Conservation (phyloP, 306 rosid genomes). For the Quercus gilva region DNA sequence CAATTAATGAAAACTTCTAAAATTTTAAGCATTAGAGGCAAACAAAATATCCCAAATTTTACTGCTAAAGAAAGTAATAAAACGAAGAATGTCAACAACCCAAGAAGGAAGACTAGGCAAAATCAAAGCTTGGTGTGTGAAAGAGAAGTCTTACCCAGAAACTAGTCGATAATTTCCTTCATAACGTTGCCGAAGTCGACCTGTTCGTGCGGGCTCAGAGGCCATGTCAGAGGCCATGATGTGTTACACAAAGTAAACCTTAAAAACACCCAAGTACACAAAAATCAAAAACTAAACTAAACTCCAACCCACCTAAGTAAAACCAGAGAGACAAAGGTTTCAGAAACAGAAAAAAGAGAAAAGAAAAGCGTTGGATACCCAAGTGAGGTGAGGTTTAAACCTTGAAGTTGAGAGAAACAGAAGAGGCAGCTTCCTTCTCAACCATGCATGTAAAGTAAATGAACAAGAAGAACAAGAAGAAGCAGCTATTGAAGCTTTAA, state of each 20-base stretch:
- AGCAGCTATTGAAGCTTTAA: neutral
- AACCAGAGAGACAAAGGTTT: neutral
- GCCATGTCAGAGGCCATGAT: conserved; percentile 64
- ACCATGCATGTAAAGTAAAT: neutral
- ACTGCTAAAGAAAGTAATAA: no score
- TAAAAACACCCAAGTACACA: conserved; percentile 9
- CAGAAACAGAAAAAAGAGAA: neutral
- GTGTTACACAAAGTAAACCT: conserved; percentile 4
- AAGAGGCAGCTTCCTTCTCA: neutral
- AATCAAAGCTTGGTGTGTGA: neutral
- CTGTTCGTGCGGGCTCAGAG: conserved; percentile 50
- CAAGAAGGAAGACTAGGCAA: neutral
- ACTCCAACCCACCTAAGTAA: neutral
- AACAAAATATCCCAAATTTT: neutral
- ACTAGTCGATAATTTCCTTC: conserved; percentile 73
- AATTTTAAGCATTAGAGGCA: neutral
- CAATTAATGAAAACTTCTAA: neutral
- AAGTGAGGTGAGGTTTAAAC: neutral
- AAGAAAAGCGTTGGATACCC: neutral
- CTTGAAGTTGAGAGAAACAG: neutral
- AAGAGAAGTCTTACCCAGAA: conserved; percentile 57
- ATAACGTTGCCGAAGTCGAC: conserved; percentile 76
- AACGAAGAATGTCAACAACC: no score
- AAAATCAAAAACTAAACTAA: neutral
- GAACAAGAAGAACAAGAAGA: neutral